Base-by-base conservation (phyloP, 352 stramenopile genomes). In the Globisporangium solare region DNA sequence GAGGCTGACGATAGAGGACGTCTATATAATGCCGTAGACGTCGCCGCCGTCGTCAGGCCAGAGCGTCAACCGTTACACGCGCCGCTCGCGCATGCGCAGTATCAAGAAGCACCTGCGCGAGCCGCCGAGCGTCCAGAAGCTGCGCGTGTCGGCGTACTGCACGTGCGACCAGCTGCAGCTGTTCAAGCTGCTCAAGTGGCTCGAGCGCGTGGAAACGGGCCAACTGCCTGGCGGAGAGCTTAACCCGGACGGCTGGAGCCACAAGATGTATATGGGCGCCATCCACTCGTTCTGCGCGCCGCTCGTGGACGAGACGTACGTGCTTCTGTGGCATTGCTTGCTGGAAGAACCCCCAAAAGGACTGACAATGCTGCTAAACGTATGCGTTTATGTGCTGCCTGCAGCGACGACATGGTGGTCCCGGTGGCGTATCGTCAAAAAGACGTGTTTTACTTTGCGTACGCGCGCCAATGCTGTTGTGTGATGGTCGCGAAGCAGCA, bases 101-200 rank as follows among this genome's bases (percentile, higher is more conserved):
- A 90, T 92, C 58, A 92, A 92, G 67, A 91, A 91, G 56, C 78
- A 89, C 49, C 51, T 91, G 61, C 66, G 81, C 17, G 79, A 89
- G 24, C 81, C 81, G 21, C 73, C 70, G 5, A 91, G 81, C 53
- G 67, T 77, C 3, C 75, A 84, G 48, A 94, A 94, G 61, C 77
- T 92, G 53, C 73, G 84, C 48, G 84, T 94, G 31, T 90, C 83
- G 13, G 84, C 84, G 47, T 94, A 94, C 63, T 94, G 84, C 59
- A 92, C 82, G 54, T 89, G 80, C 58, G 82, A 94, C 58, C 80
- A 91, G 56, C 37, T 92, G 58, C 76, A 89, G 47, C 62, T 94
- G n/a, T 91, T 92, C 58, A 92, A 92, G 67, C 61, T 92, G 60
- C 71, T 94, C 56, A 92, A 94, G 55, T 94, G 84, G 84, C 79